phyloP scores from a whole-genome alignment of 192 early-diverging fungal genomes.

The Spizellomyces punctatus region DNA sequence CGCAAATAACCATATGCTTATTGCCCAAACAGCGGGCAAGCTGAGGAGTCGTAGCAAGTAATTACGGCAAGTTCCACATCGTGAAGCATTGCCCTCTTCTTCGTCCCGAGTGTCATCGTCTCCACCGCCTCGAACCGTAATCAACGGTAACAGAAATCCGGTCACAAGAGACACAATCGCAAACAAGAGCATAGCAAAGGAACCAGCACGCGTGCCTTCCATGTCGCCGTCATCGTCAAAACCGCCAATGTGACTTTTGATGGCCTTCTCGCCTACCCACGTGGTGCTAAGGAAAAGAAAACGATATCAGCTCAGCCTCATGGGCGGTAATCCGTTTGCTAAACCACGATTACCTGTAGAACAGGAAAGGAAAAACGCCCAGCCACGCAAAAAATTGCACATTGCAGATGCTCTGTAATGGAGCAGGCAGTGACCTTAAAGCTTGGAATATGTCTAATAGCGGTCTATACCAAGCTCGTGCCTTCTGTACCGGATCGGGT shows the following conservation, averaged over 20 bases:
- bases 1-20: slow-evolving; percentile 69
- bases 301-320: slow-evolving; percentile 6
- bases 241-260: slow-evolving; percentile 12
- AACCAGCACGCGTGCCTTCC: slow-evolving; percentile 75
- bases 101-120: not conserved
- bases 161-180: slow-evolving; percentile 72
- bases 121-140: slow-evolving; percentile 35
- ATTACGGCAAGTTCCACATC: not conserved
- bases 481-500: slow-evolving; percentile 2
- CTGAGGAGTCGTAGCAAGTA: not conserved
- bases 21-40: slow-evolving; percentile 68
- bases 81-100: not conserved
- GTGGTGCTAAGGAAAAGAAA: slow-evolving; percentile 45
- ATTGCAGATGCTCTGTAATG: slow-evolving; percentile 78
- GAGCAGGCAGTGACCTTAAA: slow-evolving; percentile 64
- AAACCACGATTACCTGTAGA: slow-evolving; percentile 69
- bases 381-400: slow-evolving; percentile 96
- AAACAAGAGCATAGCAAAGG: slow-evolving; percentile 81
- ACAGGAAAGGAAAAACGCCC: slow-evolving; percentile 96
- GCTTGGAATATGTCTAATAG: slow-evolving; percentile 46
- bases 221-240: slow-evolving; percentile 28
- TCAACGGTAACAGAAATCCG: slow-evolving; percentile 57
- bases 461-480: slow-evolving; percentile 33
- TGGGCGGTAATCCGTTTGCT: not conserved
- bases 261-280: slow-evolving; percentile 63